Evolutionary conservation across 179 eudicot species (phyloP).

Genomic region (Beta macrorhiza): DNA sequence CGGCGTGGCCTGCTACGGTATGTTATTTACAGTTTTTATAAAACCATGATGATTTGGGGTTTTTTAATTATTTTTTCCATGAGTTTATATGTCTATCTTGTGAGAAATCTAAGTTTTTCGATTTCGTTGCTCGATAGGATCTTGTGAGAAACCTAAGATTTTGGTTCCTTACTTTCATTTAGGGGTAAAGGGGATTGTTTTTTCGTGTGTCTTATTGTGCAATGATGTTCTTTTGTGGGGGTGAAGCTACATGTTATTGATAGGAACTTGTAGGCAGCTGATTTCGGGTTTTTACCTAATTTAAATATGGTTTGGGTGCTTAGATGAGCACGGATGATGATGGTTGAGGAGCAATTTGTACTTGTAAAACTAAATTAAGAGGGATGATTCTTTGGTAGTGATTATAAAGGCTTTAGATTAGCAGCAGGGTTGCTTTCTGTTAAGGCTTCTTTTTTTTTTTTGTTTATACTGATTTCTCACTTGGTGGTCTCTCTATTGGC

Average conservation of each 20-base stretch:
- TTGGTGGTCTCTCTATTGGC: too few relatives aligned
- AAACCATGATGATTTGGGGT: background rate
- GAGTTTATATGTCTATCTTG: too few relatives aligned
- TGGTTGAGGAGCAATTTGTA: background rate
- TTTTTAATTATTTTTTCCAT: background rate
- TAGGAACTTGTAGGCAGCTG: background rate
- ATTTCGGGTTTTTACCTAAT: background rate
- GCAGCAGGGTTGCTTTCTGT: background rate
- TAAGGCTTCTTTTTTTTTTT: background rate
- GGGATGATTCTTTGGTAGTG: background rate
- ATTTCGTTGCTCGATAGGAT: background rate
- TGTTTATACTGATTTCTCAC: too few relatives aligned
- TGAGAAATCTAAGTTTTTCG: background rate
- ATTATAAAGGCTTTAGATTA: background rate
- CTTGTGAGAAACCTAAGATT: background rate
- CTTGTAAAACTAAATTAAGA: background rate
- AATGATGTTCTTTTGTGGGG: background rate
- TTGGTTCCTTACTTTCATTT: background rate
- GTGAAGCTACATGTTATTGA: background rate
- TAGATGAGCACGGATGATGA: background rate
- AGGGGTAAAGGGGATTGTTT: background rate
- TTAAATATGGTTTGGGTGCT: background rate
- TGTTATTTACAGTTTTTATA: background rate
- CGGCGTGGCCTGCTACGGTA: constrained; percentile 99
- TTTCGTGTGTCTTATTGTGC: background rate